Evolutionary conservation across 2,329 filamentous ascomycete genomes (phyloP).

Genomic region (Penicillium sp.): DNA sequence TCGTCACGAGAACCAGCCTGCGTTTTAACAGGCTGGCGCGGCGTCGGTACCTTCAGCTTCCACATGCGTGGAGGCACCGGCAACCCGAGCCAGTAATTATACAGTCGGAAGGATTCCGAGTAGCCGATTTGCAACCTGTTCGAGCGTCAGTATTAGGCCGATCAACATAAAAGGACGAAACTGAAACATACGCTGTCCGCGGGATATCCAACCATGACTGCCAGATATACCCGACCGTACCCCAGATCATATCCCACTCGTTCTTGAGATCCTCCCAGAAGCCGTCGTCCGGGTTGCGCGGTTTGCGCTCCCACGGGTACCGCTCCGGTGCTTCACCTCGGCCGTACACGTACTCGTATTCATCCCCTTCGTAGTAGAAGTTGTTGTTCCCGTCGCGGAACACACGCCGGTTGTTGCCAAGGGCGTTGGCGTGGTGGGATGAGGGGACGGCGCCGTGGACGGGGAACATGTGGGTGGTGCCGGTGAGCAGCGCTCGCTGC

Average conservation of each 20-base stretch:
- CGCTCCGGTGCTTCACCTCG: slow-evolving; percentile 25
- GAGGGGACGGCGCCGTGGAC: slow-evolving; percentile 29
- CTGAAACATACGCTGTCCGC: slow-evolving; percentile 61
- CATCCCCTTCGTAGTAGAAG: slow-evolving; percentile 39
- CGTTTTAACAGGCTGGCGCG: not conserved
- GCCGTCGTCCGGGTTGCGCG: slow-evolving; percentile 40
- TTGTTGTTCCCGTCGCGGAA: slow-evolving; percentile 36
- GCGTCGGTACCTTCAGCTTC: slow-evolving; percentile 48
- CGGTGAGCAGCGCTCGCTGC: slow-evolving; percentile 46
- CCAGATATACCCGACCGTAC: slow-evolving; percentile 63
- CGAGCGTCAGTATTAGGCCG: slow-evolving; percentile 7
- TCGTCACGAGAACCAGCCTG: slow-evolving; percentile 35
- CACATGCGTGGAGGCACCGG: slow-evolving; percentile 56
- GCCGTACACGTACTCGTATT: slow-evolving; percentile 45
- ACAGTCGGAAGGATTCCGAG: slow-evolving; percentile 54
- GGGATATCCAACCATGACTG: slow-evolving; percentile 68
- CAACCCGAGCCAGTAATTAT: slow-evolving; percentile 62
- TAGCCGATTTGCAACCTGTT: slow-evolving; percentile 51
- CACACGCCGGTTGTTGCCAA: slow-evolving; percentile 18
- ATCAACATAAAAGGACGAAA: too few relatives aligned
- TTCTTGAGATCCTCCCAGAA: slow-evolving; percentile 57
- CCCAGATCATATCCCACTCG: slow-evolving; percentile 63
- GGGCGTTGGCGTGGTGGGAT: slow-evolving; percentile 20
- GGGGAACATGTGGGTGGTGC: slow-evolving; percentile 31
- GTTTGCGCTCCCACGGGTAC: slow-evolving; percentile 34